Percentiles rank a stretch among this genome's conserved stretches.
Evolutionary conservation across 306 rosid species (phyloP).

Genomic region (Prinsepia uniflora): DNA sequence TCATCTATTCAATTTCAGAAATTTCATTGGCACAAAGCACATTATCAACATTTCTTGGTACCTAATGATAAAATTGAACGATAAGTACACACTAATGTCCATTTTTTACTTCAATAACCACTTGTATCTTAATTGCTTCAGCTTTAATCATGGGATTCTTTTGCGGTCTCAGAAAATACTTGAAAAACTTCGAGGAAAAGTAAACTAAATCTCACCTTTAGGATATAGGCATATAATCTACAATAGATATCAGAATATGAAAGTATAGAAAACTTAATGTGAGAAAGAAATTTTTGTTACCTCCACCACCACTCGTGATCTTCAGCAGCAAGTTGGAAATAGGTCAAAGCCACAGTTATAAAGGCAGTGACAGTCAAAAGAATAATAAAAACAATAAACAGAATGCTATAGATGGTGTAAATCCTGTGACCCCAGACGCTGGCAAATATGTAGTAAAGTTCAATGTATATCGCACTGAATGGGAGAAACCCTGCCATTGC

Average conservation of each 20-base stretch:
- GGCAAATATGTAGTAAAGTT: conserved; percentile 95
- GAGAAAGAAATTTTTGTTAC: conserved; percentile 34
- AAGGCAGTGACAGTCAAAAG: conserved; percentile 96
- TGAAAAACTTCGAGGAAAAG: not conserved
- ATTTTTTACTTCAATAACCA: too few species aligned
- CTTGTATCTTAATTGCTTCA: not conserved
- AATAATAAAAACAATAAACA: conserved; percentile 87
- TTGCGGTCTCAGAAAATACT: not conserved
- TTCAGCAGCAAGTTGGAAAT: conserved; percentile 99
- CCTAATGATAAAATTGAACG: too few species aligned
- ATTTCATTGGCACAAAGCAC: not conserved
- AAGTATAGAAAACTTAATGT: not conserved
- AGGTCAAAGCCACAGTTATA: conserved; percentile 96
- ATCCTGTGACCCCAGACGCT: conserved; percentile 99
- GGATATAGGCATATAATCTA: not conserved
- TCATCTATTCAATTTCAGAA: not conserved
- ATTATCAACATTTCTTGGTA: not conserved
- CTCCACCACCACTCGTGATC: conserved; percentile 99
- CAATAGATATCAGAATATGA: not conserved
- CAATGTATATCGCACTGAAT: conserved; percentile 95
- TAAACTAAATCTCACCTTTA: not conserved
- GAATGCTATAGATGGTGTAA: conserved; percentile 93
- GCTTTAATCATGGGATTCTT: not conserved
- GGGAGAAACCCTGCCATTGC: conserved; percentile 99
- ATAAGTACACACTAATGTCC: too few species aligned